Percentiles rank a stretch among this genome's conserved stretches.
These are phyloP conservation scores for Detonula confervacea DNA, from an alignment of 352 stramenopile genomes.

Conservation along the genomic window DNA sequence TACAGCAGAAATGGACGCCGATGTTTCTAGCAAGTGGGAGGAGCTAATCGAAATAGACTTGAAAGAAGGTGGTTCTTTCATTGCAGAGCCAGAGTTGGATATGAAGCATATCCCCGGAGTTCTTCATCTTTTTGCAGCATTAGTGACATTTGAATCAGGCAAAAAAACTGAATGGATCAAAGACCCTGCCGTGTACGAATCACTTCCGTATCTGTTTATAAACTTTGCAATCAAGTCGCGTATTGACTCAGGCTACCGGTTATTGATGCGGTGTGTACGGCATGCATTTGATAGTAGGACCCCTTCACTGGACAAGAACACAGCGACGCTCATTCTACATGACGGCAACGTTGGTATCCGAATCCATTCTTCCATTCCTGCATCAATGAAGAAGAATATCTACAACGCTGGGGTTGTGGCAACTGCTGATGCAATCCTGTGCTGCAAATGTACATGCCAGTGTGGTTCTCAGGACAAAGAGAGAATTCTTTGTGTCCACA, in stretches of 20 bases:
- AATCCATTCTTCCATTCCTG: neutral
- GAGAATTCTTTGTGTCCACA: conserved; percentile 21
- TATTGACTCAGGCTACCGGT: conserved; percentile 17
- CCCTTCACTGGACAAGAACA: conserved; percentile 3
- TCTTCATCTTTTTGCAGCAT: conserved; percentile 22
- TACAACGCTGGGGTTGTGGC: conserved; percentile 3
- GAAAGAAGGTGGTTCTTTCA: conserved; percentile 18
- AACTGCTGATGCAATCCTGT: conserved; percentile 7
- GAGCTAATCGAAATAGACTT: conserved; percentile 22
- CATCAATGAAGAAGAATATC: no score
- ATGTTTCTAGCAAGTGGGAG: conserved; percentile 1
- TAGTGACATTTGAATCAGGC: conserved; percentile 7
- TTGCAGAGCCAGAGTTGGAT: conserved; percentile 8
- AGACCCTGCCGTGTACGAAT: conserved; percentile 1
- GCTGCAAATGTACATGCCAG: no score
- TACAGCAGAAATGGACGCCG: conserved; percentile 3
- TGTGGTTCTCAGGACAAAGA: conserved; percentile 11
- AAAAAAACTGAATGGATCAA: conserved; percentile 16
- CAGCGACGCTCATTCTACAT: conserved; percentile 12
- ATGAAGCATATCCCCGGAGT: conserved; percentile 8
- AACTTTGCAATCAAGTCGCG: conserved; percentile 16
- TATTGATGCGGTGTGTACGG: no score
- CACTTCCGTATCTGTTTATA: conserved; percentile 18
- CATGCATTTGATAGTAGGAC: no score
- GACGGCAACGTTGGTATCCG: conserved; percentile 5